phyloP scores from a whole-genome alignment of 306 rosid species.

The Carpinus viminea region DNA sequence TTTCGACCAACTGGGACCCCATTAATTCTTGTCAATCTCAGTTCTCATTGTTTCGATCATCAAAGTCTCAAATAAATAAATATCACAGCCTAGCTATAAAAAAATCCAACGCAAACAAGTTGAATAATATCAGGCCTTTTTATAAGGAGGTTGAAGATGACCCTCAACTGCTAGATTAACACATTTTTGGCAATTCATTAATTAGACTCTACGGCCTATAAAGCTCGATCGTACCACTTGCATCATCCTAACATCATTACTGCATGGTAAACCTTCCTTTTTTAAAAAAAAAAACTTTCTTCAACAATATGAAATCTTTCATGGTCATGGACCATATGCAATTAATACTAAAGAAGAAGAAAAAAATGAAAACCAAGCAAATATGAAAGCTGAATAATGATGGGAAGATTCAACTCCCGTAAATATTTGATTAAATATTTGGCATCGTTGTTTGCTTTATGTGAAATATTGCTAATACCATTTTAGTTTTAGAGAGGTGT shows the following conservation, averaged over 20 bases:
- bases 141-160: conserved; percentile 33
- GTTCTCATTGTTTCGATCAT: conserved; percentile 14
- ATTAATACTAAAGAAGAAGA: conserved; percentile 15
- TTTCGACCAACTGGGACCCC: conserved; percentile 25
- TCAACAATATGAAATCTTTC: conserved; percentile 14
- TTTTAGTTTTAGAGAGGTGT: conserved; percentile 12
- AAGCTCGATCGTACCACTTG: conserved; percentile 13
- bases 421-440: background rate
- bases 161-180: conserved; percentile 33
- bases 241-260: conserved; percentile 31
- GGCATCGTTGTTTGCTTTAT: background rate
- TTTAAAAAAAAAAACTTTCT: too few species aligned
- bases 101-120: conserved; percentile 30
- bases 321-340: conserved; percentile 38
- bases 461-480: background rate
- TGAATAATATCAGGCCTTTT: background rate
- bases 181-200: conserved; percentile 10
- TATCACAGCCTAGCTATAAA: conserved; percentile 10
- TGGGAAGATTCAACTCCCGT: too few species aligned
- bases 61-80: background rate
- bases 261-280: conserved; percentile 15
- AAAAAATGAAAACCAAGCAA: background rate
- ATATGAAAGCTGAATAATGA: too few species aligned
- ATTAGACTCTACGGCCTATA: conserved; percentile 28
- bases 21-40: background rate